Conservation (phyloP, 2,329 filamentous ascomycete species). For the Cladophialophora yegresii region DNA sequence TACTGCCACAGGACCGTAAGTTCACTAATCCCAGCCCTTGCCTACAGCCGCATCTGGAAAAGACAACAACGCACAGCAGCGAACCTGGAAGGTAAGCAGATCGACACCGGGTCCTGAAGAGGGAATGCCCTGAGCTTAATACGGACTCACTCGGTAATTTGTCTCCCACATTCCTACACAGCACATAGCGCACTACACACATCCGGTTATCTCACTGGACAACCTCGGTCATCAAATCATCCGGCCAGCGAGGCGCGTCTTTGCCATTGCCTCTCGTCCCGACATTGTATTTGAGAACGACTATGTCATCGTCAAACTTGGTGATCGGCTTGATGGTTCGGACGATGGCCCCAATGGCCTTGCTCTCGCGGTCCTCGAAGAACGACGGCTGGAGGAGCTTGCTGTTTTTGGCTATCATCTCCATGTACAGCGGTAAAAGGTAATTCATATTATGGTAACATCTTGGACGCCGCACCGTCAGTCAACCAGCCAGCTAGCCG, state of each 20-base stretch:
- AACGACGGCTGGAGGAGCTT: constrained; percentile 52
- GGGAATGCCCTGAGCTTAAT: neutral
- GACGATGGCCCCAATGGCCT: constrained; percentile 46
- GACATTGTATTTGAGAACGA: constrained; percentile 51
- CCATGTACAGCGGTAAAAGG: constrained; percentile 46
- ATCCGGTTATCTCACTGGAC: constrained; percentile 16
- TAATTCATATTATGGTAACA: constrained; percentile 52
- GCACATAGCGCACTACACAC: neutral
- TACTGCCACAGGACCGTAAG: neutral
- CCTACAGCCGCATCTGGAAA: neutral
- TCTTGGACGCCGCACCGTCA: constrained; percentile 4
- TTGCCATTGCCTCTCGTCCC: constrained; percentile 55
- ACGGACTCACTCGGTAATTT: neutral
- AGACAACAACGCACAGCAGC: neutral
- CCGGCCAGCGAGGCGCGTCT: constrained; percentile 53
- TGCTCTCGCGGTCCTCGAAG: constrained; percentile 49
- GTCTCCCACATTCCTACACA: neutral
- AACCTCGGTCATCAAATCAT: constrained; percentile 40
- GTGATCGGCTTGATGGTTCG: constrained; percentile 50
- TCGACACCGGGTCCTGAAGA: neutral
- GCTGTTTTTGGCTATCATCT: constrained; percentile 46
- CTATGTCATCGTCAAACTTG: constrained; percentile 43
- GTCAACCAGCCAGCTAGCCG: neutral
- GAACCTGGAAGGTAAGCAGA: neutral
- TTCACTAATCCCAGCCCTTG: neutral